Conservation (phyloP, 208 protist genomes). For the Lotmaria passim region DNA sequence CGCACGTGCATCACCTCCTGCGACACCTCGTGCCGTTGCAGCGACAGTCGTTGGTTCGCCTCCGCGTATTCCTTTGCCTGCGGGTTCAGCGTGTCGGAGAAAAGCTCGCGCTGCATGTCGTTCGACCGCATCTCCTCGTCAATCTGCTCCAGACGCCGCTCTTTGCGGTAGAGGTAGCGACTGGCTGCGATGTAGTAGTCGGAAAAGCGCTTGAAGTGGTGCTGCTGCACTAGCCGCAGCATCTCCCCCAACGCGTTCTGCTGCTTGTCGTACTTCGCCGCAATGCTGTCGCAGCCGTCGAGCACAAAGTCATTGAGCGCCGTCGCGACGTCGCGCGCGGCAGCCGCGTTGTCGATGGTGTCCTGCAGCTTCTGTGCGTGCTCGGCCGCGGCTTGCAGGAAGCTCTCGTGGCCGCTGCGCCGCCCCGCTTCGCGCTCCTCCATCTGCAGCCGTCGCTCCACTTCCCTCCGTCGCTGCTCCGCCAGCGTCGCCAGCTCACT, state of each 20-base stretch:
- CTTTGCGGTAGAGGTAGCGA: slow-evolving; percentile 88
- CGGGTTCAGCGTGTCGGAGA: slow-evolving; percentile 70
- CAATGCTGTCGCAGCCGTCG: slow-evolving; percentile 88
- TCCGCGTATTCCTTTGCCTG: slow-evolving; percentile 81
- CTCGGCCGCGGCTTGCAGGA: slow-evolving; percentile 67
- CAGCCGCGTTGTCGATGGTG: slow-evolving; percentile 85
- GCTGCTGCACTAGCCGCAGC: slow-evolving; percentile 78
- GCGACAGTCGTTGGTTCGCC: slow-evolving; percentile 56
- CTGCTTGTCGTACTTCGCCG: slow-evolving; percentile 87
- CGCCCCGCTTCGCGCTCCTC: slow-evolving; percentile 86
- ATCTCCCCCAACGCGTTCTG: slow-evolving; percentile 82
- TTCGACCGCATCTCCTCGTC: slow-evolving; percentile 75
- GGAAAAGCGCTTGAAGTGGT: slow-evolving; percentile 88
- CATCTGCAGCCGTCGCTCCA: slow-evolving; percentile 80
- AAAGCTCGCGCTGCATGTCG: slow-evolving; percentile 78
- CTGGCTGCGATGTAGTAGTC: slow-evolving; percentile 90
- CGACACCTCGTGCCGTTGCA: slow-evolving; percentile 60
- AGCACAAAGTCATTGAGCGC: slow-evolving; percentile 91
- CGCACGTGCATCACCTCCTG: slow-evolving; percentile 76
- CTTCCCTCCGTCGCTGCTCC: slow-evolving; percentile 68
- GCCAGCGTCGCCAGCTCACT: slow-evolving; percentile 71
- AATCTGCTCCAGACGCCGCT: slow-evolving; percentile 69
- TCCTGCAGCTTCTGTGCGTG: slow-evolving; percentile 81
- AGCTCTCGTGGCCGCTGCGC: slow-evolving; percentile 82
- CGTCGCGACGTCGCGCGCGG: slow-evolving; percentile 69